Evolutionary conservation across 495 filamentous ascomycete species (phyloP).

Genomic region (Xylaria intraflava): DNA sequence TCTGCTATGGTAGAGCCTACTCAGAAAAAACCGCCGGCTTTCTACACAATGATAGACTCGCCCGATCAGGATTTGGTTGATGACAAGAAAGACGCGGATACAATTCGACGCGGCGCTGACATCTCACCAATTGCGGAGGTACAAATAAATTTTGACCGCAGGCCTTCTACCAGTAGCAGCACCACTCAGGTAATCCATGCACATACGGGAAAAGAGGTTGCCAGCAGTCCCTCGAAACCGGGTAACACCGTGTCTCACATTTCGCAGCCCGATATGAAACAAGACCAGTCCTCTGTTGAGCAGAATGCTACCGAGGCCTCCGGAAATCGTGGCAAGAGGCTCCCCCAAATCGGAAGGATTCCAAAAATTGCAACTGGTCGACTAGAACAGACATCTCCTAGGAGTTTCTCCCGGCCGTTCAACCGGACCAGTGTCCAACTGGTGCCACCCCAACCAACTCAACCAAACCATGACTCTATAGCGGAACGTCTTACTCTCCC

Average conservation of each 20-base stretch:
- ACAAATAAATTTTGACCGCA: not conserved
- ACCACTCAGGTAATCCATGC: constrained; percentile 12
- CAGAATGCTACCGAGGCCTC: constrained; percentile 4
- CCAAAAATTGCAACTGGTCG: constrained; percentile 77
- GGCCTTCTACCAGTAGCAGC: constrained; percentile 14
- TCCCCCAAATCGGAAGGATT: constrained; percentile 84
- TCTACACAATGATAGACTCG: constrained; percentile 77
- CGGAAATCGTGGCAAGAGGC: constrained; percentile 35
- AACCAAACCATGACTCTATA: constrained; percentile 36
- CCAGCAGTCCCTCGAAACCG: not conserved
- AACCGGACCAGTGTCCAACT: constrained; percentile 35
- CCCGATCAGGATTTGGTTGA: constrained; percentile 56
- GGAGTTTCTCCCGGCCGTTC: constrained; percentile 84
- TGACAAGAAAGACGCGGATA: constrained; percentile 52
- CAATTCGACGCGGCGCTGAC: constrained; percentile 58
- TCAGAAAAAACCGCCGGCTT: constrained; percentile 49
- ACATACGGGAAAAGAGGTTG: not conserved
- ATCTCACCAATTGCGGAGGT: constrained; percentile 7
- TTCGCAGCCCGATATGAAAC: not conserved
- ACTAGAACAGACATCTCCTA: constrained; percentile 60
- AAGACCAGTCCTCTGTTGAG: not conserved
- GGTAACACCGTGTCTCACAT: not conserved
- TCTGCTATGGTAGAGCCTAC: constrained; percentile 37
- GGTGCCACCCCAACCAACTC: constrained; percentile 33
- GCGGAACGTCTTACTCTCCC: constrained; percentile 44